Evolutionary conservation across 1,139 yeast genomes (phyloP).

Genomic region (Entelexis sorbosivorans): DNA sequence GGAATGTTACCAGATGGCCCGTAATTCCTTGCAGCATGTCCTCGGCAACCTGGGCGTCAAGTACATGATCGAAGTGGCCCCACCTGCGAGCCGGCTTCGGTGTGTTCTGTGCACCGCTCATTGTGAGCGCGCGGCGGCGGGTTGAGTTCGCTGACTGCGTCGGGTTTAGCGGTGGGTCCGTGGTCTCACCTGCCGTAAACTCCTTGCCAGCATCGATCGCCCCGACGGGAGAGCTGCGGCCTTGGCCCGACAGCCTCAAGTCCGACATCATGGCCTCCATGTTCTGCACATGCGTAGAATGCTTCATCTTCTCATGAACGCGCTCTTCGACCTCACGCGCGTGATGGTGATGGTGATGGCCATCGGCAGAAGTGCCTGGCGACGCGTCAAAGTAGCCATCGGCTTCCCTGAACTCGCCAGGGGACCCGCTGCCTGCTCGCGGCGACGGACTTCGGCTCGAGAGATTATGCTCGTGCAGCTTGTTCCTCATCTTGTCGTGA

Average conservation of each 20-base stretch:
- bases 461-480: background rate
- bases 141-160: constrained; percentile 4
- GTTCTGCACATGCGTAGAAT: background rate
- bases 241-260: background rate
- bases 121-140: constrained; percentile 8
- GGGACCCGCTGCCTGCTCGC: no score
- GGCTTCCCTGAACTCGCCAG: background rate
- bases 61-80: constrained; percentile 39
- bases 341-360: background rate
- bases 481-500: background rate
- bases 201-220: background rate
- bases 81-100: constrained; percentile 17
- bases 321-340: background rate
- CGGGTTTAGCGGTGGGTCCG: constrained; percentile 1
- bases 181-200: background rate
- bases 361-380: background rate
- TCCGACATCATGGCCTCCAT: background rate
- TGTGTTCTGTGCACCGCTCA: background rate
- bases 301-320: background rate
- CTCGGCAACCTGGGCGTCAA: constrained; percentile 68
- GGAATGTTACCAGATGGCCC: constrained; percentile 84
- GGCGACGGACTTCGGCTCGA: no score
- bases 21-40: constrained; percentile 60
- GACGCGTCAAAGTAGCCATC: background rate
- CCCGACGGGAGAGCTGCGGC: background rate